Conservation (phyloP, 192 early-diverging fungal genomes). For the Coemansia furcata region DNA sequence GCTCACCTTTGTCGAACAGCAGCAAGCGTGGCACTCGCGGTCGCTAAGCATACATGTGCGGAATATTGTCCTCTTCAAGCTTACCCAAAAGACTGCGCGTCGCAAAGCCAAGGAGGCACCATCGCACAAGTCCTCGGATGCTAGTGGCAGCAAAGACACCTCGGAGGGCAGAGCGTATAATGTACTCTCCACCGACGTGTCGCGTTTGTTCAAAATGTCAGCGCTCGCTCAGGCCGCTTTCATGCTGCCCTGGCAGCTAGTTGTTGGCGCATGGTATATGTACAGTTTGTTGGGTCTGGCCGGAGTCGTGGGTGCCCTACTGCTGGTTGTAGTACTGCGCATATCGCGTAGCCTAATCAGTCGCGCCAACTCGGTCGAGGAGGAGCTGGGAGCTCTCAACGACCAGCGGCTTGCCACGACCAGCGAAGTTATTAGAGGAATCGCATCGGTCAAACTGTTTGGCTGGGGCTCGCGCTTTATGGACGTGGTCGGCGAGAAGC, state of each 20-base stretch:
- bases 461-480: slow-evolving; percentile 79
- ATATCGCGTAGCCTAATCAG: slow-evolving; percentile 52
- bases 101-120: slow-evolving; percentile 49
- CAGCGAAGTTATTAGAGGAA: slow-evolving; percentile 81
- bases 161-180: slow-evolving; percentile 65
- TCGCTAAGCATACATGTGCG: slow-evolving; percentile 56
- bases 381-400: slow-evolving; percentile 53
- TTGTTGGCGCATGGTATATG: slow-evolving; percentile 66
- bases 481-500: slow-evolving; percentile 61
- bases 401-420: slow-evolving; percentile 75
- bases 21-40: slow-evolving; percentile 63
- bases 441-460: slow-evolving; percentile 88
- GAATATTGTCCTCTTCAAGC: slow-evolving; percentile 57
- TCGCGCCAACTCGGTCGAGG: slow-evolving; percentile 55
- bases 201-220: slow-evolving; percentile 54
- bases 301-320: slow-evolving; percentile 70
- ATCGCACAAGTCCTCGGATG: slow-evolving; percentile 19
- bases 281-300: slow-evolving; percentile 74
- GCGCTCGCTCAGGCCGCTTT: slow-evolving; percentile 54
- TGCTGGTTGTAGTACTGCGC: slow-evolving; percentile 60
- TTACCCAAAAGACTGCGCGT: slow-evolving; percentile 61
- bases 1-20: slow-evolving; percentile 52
- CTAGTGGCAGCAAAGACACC: slow-evolving; percentile 17
- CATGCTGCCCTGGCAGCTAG: slow-evolving; percentile 58
- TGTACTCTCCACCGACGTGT: slow-evolving; percentile 64